These are phyloP conservation scores for Ustilago trichophora DNA, from an alignment of 1,284 basidiomycete species.

Conservation along the genomic window DNA sequence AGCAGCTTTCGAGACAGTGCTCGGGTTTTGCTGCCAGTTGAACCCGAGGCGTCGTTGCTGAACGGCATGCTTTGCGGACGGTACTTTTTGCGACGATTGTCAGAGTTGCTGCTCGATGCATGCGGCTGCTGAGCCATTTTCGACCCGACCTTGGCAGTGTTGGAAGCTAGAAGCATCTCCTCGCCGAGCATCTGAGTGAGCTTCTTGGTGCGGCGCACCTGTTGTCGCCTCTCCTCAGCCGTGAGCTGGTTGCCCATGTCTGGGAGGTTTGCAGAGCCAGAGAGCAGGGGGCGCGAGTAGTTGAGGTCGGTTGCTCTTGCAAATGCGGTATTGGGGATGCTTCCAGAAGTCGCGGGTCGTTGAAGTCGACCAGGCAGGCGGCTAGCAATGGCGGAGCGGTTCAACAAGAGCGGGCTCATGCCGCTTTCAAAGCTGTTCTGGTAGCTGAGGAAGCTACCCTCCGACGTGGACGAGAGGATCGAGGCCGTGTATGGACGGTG, in stretches of 20 bases:
- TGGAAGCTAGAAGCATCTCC: slow-evolving; percentile 39
- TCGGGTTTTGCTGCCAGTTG: slow-evolving; percentile 15
- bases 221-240: slow-evolving; percentile 38
- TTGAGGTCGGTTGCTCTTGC: not conserved
- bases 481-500: slow-evolving; percentile 41
- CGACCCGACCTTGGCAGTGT: not conserved
- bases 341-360: slow-evolving; percentile 14
- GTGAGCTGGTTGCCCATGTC: slow-evolving; percentile 41
- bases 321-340: slow-evolving; percentile 4
- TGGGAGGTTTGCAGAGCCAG: slow-evolving; percentile 6
- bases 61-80: slow-evolving; percentile 22
- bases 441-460: slow-evolving; percentile 30
- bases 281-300: not conserved
- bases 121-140: not conserved
- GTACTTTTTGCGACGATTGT: slow-evolving; percentile 1
- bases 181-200: slow-evolving; percentile 52
- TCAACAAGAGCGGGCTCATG: slow-evolving; percentile 29
- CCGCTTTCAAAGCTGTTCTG: slow-evolving; percentile 42
- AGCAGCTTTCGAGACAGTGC: slow-evolving; percentile 21
- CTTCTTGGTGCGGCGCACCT: slow-evolving; percentile 49
- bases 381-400: not conserved
- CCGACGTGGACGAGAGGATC: slow-evolving; percentile 27
- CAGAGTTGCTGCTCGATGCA: not conserved
- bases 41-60: not conserved
- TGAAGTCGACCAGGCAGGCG: slow-evolving; percentile 1